These are phyloP conservation scores for Coemansia sp. DNA, from an alignment of 192 early-diverging fungal genomes.

Conservation along the genomic window DNA sequence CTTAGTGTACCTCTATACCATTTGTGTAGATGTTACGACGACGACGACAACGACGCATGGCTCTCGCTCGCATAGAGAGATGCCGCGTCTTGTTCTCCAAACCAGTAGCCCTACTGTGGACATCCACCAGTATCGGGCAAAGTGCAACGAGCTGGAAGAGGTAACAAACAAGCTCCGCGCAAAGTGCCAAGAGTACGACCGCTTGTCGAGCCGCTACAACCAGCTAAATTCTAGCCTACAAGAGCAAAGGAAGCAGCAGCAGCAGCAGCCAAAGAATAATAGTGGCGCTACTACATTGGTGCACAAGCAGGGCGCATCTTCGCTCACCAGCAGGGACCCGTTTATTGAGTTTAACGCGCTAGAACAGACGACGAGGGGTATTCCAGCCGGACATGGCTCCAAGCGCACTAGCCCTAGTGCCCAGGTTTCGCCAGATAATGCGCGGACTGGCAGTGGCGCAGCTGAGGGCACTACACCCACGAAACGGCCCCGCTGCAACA, in stretches of 20 bases:
- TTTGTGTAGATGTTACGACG: not conserved
- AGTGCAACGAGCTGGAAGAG: slow-evolving; percentile 38
- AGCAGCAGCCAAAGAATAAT: not conserved
- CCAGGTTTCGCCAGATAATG: slow-evolving; percentile 4
- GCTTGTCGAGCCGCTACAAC: slow-evolving; percentile 19
- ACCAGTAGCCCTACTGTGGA: slow-evolving; percentile 16
- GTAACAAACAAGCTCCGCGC: slow-evolving; percentile 23
- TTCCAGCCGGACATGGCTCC: slow-evolving; percentile 2
- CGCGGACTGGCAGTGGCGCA: not conserved
- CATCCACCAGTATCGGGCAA: slow-evolving; percentile 22
- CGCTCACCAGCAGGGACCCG: not conserved
- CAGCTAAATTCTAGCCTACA: slow-evolving; percentile 8
- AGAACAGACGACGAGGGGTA: not conserved
- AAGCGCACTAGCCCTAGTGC: slow-evolving; percentile 1
- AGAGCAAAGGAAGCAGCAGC: not conserved
- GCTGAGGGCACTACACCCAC: slow-evolving; percentile 26
- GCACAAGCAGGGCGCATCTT: not conserved
- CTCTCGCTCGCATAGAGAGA: slow-evolving; percentile 6
- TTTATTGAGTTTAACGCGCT: slow-evolving; percentile 1
- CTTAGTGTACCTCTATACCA: too few relatives aligned
- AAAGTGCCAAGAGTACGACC: slow-evolving; percentile 45
- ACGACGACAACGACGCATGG: not conserved
- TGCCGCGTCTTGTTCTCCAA: slow-evolving; percentile 9
- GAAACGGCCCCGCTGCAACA: slow-evolving; percentile 12
- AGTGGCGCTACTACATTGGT: not conserved